Evolutionary conservation across 2,329 filamentous ascomycete genomes (phyloP).

Genomic region (Arthroderma uncinatum): DNA sequence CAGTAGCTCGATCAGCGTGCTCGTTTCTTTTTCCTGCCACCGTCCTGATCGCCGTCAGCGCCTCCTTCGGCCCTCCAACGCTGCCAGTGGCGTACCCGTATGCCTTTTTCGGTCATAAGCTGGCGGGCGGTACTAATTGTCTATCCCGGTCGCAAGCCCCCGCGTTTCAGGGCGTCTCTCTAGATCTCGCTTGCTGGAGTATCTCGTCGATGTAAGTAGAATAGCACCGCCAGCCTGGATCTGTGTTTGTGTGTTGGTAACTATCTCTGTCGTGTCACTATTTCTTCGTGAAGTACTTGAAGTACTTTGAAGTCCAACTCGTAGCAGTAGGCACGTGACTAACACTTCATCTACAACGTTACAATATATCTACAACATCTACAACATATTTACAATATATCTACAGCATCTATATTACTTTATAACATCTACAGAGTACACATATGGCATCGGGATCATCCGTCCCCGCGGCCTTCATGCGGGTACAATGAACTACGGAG

Average conservation of each 20-base stretch:
- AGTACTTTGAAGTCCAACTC: no score
- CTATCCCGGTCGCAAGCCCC: slow-evolving; percentile 1
- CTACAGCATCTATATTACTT: no score
- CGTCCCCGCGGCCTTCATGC: no score
- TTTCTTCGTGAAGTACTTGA: no score
- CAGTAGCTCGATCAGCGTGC: no score
- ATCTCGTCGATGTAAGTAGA: background rate
- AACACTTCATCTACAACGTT: no score
- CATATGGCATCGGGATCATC: no score
- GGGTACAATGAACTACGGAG: no score
- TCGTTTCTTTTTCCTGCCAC: background rate
- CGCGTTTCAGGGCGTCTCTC: background rate
- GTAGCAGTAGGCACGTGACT: no score
- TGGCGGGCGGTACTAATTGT: background rate
- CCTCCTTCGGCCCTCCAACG: background rate
- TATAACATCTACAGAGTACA: no score
- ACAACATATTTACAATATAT: no score
- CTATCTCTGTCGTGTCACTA: background rate
- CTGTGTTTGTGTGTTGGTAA: background rate
- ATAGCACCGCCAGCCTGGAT: background rate
- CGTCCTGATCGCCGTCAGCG: slow-evolving; percentile 1
- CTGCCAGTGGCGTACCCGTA: background rate
- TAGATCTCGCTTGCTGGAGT: background rate
- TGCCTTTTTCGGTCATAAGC: background rate
- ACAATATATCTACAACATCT: no score